These are phyloP conservation scores for Diaporthe nobilis DNA, from an alignment of 2,329 filamentous ascomycete species.

Conservation along the genomic window DNA sequence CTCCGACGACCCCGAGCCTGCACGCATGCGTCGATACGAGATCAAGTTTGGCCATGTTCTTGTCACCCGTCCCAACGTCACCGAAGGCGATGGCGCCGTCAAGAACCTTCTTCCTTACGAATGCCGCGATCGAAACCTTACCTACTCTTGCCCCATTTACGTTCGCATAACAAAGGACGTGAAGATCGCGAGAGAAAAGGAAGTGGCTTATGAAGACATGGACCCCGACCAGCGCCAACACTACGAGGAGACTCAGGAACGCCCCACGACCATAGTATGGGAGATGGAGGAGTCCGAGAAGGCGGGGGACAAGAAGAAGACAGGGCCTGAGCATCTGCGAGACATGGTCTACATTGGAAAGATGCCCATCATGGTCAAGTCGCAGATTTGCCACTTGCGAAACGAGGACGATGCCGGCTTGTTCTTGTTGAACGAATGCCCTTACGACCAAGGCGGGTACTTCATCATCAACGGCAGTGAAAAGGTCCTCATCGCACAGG, in stretches of 20 bases:
- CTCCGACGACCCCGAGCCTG: constrained; percentile 80
- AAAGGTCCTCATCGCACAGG: constrained; percentile 97
- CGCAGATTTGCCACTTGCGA: constrained; percentile 91
- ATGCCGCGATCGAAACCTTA: constrained; percentile 94
- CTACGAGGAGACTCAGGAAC: constrained; percentile 67
- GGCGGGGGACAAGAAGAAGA: constrained; percentile 59
- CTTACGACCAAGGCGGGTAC: constrained; percentile 98
- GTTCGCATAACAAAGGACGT: constrained; percentile 90
- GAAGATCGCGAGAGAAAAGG: constrained; percentile 83
- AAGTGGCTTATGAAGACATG: constrained; percentile 75
- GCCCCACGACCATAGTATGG: constrained; percentile 72
- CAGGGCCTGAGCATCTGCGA: constrained; percentile 70
- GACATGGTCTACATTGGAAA: constrained; percentile 93
- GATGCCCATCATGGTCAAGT: constrained; percentile 98
- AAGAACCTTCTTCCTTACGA: constrained; percentile 92
- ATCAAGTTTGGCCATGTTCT: constrained; percentile 94
- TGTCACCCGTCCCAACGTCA: constrained; percentile 90
- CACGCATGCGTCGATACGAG: constrained; percentile 92
- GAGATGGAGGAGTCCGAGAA: constrained; percentile 72
- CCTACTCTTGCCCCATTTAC: constrained; percentile 93
- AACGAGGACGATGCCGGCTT: constrained; percentile 87
- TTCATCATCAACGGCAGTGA: constrained; percentile 99
- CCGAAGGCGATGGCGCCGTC: constrained; percentile 91
- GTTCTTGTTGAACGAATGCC: constrained; percentile 94
- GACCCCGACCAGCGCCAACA: constrained; percentile 74